A percentile compares a stretch with the other conserved stretches of the same genome.
phyloP scores from a whole-genome alignment of 2,329 filamentous ascomycete species.

The Parastagonospora nodorum region DNA sequence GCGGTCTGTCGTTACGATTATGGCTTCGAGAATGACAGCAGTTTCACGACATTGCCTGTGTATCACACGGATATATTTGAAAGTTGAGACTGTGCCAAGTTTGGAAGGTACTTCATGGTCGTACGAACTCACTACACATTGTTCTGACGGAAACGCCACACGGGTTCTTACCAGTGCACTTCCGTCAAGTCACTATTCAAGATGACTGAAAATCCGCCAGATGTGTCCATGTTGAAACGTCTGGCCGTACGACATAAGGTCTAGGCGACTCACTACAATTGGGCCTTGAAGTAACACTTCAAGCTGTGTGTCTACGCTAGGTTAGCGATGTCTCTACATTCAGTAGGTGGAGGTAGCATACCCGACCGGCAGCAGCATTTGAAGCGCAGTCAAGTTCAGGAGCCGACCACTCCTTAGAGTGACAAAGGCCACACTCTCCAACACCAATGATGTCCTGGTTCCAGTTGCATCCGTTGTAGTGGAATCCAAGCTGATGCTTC shows the following conservation, averaged over 20 bases:
- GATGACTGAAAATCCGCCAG: no score
- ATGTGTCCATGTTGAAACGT: no score
- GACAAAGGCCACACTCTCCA: neutral
- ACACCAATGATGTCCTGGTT: neutral
- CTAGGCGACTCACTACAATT: neutral
- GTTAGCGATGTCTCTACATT: neutral
- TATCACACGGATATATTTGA: no score
- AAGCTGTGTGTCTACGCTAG: neutral
- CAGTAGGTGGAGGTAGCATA: neutral
- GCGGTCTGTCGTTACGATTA: no score
- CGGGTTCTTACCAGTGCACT: no score
- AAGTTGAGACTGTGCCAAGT: no score
- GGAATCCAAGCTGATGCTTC: neutral
- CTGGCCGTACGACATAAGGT: neutral
- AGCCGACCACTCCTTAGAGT: neutral
- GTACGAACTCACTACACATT: no score
- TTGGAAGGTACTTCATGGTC: no score
- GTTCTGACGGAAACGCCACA: no score
- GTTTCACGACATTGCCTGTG: no score
- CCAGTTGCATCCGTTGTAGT: constrained; percentile 1
- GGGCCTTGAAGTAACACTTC: neutral
- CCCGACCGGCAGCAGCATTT: neutral
- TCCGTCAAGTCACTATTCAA: no score
- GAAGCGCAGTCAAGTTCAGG: neutral
- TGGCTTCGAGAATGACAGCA: no score